Conservation (phyloP, 2,329 filamentous ascomycete species). For the Ophiocordyceps camponoti-floridani region DNA sequence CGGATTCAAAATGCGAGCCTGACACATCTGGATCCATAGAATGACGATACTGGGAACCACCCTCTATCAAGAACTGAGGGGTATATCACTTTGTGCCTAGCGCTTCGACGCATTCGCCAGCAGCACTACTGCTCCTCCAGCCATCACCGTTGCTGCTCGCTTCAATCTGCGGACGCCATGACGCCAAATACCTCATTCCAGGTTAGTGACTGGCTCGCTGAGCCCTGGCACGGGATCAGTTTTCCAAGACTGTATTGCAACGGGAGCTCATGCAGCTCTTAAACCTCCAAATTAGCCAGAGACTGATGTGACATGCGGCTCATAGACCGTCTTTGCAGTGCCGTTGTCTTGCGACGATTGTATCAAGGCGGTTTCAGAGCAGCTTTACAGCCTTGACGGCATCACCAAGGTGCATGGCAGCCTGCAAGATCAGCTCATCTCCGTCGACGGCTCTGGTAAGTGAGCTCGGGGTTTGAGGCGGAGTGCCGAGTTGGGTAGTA, state of each 20-base stretch:
- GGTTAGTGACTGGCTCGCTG: background rate
- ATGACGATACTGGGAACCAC: too few species aligned
- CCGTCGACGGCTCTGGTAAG: conserved; percentile 65
- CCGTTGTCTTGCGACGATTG: conserved; percentile 83
- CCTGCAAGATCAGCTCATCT: conserved; percentile 66
- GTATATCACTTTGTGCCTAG: too few species aligned
- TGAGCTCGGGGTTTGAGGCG: background rate
- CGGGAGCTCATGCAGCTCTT: too few species aligned
- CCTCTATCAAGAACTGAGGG: background rate
- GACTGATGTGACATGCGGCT: conserved; percentile 17
- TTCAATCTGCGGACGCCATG: background rate
- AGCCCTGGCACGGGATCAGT: background rate
- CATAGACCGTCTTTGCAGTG: conserved; percentile 81
- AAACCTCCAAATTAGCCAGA: background rate
- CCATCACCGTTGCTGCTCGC: background rate
- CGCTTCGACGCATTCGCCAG: background rate
- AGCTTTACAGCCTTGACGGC: conserved; percentile 59
- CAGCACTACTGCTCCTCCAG: background rate
- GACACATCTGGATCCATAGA: too few species aligned
- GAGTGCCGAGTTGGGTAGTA: background rate
- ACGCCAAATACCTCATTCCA: background rate
- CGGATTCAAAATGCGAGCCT: too few species aligned
- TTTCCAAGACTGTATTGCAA: background rate
- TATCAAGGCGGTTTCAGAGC: conserved; percentile 68
- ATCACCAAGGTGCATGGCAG: conserved; percentile 71